These are phyloP conservation scores for Salix suchowensis DNA, from an alignment of 345 rosid genomes.

Conservation along the genomic window DNA sequence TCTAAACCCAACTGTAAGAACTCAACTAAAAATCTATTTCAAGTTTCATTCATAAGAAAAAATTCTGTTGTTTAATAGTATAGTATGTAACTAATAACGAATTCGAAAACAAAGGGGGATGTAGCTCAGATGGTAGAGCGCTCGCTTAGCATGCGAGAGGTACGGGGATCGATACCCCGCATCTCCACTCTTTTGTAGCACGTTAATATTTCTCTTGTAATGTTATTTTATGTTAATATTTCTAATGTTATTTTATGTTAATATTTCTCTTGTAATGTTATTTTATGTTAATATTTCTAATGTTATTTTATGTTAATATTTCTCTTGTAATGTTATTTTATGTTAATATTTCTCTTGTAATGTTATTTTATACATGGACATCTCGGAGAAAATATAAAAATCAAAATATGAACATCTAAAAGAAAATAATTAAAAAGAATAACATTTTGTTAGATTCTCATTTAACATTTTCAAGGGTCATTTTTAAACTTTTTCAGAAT, in stretches of 20 bases:
- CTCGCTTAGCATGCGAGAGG: conserved; percentile 95
- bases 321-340: too few species aligned
- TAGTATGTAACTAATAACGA: too few species aligned
- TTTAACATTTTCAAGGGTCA: background rate
- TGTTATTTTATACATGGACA: too few species aligned
- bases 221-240: too few species aligned
- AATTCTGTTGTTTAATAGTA: accelerated
- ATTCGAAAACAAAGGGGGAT: conserved; percentile 17
- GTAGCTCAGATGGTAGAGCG: conserved; percentile 93
- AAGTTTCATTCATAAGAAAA: too few species aligned
- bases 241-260: too few species aligned
- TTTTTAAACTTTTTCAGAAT: background rate
- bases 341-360: too few species aligned
- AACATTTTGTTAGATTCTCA: background rate
- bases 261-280: too few species aligned
- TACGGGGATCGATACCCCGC: conserved; percentile 83
- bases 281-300: too few species aligned
- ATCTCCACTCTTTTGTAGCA: conserved; percentile 40
- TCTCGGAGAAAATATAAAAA: too few species aligned
- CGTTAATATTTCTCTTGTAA: background rate
- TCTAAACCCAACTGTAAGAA: background rate
- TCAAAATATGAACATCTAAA: background rate
- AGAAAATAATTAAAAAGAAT: too few species aligned
- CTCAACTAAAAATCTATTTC: background rate
- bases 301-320: too few species aligned